These are phyloP conservation scores for Dentipellis fragilis DNA, from an alignment of 768 basidiomycete species.

Conservation along the genomic window DNA sequence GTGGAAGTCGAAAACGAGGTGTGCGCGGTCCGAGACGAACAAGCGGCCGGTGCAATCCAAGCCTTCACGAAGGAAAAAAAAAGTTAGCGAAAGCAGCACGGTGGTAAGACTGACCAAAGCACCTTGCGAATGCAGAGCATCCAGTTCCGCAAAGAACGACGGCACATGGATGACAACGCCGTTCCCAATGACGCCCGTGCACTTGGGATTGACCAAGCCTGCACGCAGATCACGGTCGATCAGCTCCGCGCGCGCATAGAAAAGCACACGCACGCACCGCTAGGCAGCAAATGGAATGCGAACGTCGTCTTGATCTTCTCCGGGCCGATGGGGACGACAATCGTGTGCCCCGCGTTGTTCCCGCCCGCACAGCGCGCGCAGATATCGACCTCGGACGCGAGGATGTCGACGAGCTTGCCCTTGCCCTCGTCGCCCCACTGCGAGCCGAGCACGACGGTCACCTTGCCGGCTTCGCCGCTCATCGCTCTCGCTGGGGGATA, in stretches of 20 bases:
- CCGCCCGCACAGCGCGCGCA: slow-evolving; percentile 97
- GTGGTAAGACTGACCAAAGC: slow-evolving; percentile 4
- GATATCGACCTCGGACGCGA: slow-evolving; percentile 81
- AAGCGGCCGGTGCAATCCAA: slow-evolving; percentile 77
- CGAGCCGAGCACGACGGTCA: slow-evolving; percentile 72
- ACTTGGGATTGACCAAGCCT: slow-evolving; percentile 83
- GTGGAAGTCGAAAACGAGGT: slow-evolving; percentile 98
- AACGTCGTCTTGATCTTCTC: slow-evolving; percentile 72
- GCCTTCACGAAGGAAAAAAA: slow-evolving; percentile 35
- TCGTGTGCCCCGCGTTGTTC: slow-evolving; percentile 98
- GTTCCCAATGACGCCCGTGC: slow-evolving; percentile 80
- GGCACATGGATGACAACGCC: slow-evolving; percentile 97
- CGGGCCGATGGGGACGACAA: slow-evolving; percentile 68
- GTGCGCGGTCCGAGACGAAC: slow-evolving; percentile 91
- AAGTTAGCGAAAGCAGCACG: background rate
- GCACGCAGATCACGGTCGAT: slow-evolving; percentile 1
- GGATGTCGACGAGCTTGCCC: slow-evolving; percentile 94
- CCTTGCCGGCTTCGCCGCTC: slow-evolving; percentile 19
- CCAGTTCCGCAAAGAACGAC: slow-evolving; percentile 89
- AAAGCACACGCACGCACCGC: slow-evolving; percentile 44
- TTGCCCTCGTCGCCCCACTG: slow-evolving; percentile 95
- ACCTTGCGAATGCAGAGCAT: slow-evolving; percentile 81
- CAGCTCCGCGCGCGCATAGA: background rate
- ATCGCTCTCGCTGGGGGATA: background rate
- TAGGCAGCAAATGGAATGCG: slow-evolving; percentile 92